phyloP scores from a whole-genome alignment of 805 yeast genomes.

The Zygosaccharomyces siamensis region DNA sequence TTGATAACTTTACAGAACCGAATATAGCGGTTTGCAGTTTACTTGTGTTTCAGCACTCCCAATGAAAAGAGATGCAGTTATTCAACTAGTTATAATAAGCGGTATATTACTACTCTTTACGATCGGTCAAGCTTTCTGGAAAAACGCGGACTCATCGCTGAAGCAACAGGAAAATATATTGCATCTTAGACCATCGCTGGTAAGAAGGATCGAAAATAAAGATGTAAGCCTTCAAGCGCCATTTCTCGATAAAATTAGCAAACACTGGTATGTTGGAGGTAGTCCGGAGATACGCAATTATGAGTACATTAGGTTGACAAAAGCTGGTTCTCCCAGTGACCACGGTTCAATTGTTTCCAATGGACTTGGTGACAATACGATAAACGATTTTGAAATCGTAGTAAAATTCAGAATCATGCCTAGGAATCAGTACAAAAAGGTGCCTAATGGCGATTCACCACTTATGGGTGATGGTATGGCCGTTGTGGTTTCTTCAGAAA shows the following conservation, averaged over 20 bases:
- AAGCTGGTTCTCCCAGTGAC: conserved; percentile 14
- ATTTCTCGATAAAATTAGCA: conserved; percentile 29
- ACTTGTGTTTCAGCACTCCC: neutral
- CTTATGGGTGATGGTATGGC: conserved; percentile 29
- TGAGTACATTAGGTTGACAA: conserved; percentile 24
- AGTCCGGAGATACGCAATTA: conserved; percentile 28
- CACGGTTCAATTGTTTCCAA: conserved; percentile 30
- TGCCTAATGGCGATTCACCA: neutral
- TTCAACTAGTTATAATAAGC: conserved; percentile 6
- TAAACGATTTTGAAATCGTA: conserved; percentile 30
- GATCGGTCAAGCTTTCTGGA: conserved; percentile 5
- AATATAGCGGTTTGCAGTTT: neutral
- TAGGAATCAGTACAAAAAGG: neutral
- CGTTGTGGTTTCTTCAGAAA: conserved; percentile 28
- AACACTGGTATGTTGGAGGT: conserved; percentile 30
- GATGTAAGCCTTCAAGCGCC: conserved; percentile 30
- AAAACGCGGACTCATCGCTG: neutral
- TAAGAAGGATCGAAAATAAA: conserved; percentile 16
- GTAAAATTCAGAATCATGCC: conserved; percentile 20
- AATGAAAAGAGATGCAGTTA: conserved; percentile 8
- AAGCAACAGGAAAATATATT: neutral
- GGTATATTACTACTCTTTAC: conserved; percentile 7
- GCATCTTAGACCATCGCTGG: conserved; percentile 9
- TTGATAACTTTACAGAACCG: neutral
- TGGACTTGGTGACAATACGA: conserved; percentile 33